phyloP scores from a whole-genome alignment of 495 filamentous ascomycete genomes.

The Neurospora pannonica region DNA sequence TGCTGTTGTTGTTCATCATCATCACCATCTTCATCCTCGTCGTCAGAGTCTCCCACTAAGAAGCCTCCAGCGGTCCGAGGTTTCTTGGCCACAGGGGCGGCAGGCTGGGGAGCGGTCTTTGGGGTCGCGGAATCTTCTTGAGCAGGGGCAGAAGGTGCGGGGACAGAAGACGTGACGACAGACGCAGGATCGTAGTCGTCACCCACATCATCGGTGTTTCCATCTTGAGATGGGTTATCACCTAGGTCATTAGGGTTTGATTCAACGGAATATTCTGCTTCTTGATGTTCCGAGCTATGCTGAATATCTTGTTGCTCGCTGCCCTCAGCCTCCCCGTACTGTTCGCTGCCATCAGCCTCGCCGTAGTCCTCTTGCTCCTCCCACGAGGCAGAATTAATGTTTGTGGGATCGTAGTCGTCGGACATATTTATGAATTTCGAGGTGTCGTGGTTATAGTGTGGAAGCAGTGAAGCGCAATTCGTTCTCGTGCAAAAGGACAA shows the following conservation, averaged over 20 bases:
- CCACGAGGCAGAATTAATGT: conserved; percentile 28
- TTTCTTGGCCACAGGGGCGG: conserved; percentile 36
- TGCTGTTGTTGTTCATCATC: neutral
- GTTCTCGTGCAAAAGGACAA: neutral
- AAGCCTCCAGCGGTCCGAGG: conserved; percentile 71
- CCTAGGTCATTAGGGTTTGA: conserved; percentile 34
- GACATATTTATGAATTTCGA: conserved; percentile 20
- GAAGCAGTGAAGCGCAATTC: neutral
- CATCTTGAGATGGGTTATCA: conserved; percentile 30
- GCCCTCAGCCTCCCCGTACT: conserved; percentile 27
- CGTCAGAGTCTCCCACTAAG: conserved; percentile 64
- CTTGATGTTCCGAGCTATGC: conserved; percentile 38
- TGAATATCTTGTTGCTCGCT: conserved; percentile 40
- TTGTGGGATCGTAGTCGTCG: conserved; percentile 27
- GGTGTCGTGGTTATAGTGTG: neutral
- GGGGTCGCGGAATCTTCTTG: neutral
- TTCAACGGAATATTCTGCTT: conserved; percentile 37
- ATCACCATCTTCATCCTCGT: conserved; percentile 30
- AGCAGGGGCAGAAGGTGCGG: neutral
- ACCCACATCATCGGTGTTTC: conserved; percentile 34
- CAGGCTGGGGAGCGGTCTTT: conserved; percentile 16
- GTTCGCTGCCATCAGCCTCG: conserved; percentile 30
- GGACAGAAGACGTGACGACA: conserved; percentile 19
- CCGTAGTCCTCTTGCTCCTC: conserved; percentile 45
- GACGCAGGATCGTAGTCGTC: conserved; percentile 42